phyloP scores from a whole-genome alignment of 2,329 filamentous ascomycete genomes.

The Seiridium unicorne region DNA sequence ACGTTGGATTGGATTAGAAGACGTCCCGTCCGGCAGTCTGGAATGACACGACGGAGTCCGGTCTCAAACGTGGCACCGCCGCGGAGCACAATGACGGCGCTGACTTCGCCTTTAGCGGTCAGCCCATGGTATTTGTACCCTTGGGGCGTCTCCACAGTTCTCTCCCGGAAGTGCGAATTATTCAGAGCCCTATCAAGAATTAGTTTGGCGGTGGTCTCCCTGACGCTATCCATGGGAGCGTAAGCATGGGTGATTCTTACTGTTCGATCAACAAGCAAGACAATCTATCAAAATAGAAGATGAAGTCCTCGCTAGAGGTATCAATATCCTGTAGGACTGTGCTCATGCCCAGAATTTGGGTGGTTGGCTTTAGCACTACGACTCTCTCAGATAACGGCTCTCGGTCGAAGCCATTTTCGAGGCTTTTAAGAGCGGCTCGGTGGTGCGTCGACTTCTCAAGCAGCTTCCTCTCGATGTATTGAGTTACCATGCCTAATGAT shows the following conservation, averaged over 20 bases:
- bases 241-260: slow-evolving; percentile 36
- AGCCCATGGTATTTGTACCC: slow-evolving; percentile 71
- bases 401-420: slow-evolving; percentile 71
- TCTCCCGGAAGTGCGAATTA: slow-evolving; percentile 67
- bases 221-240: background rate
- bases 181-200: slow-evolving; percentile 64
- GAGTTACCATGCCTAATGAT: slow-evolving; percentile 77
- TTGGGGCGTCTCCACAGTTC: slow-evolving; percentile 68
- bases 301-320: slow-evolving; percentile 83
- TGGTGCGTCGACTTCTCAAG: slow-evolving; percentile 83
- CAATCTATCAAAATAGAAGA: slow-evolving; percentile 94
- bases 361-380: slow-evolving; percentile 70
- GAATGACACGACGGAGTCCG: slow-evolving; percentile 84
- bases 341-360: slow-evolving; percentile 83
- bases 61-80: slow-evolving; percentile 88
- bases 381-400: slow-evolving; percentile 74
- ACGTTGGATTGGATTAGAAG: slow-evolving; percentile 88
- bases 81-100: slow-evolving; percentile 83
- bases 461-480: slow-evolving; percentile 86
- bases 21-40: slow-evolving; percentile 86
- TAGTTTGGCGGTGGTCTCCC: background rate
- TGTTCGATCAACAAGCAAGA: slow-evolving; percentile 81
- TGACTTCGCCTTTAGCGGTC: slow-evolving; percentile 68
- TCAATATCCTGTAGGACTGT: slow-evolving; percentile 83
- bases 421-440: slow-evolving; percentile 71